Percentiles rank a stretch among this genome's conserved stretches.
Evolutionary conservation across 2,329 filamentous ascomycete genomes (phyloP).

Genomic region (Phyllosticta citriasiana): DNA sequence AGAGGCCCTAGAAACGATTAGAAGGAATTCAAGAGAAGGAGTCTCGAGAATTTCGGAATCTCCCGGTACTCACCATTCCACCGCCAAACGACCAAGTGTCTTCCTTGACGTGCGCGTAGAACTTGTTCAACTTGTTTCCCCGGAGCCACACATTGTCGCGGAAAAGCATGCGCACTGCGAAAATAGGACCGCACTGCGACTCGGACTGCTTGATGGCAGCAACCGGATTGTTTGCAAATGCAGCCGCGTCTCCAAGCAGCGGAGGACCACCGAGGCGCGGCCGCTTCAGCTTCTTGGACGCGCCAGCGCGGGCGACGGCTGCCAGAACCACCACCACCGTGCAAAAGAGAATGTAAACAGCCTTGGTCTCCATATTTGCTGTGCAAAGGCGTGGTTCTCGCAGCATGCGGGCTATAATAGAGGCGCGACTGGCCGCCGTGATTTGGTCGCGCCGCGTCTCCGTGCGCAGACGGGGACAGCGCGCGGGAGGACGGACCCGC

Average conservation of each 20-base stretch:
- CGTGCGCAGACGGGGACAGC: neutral
- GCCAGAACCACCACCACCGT: neutral
- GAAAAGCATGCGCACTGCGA: neutral
- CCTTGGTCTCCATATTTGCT: neutral
- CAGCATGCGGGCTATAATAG: neutral
- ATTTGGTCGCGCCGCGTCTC: neutral
- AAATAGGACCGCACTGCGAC: neutral
- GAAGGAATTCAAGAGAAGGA: neutral
- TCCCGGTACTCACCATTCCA: slow-evolving; percentile 4
- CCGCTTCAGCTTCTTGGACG: neutral
- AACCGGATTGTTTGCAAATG: neutral
- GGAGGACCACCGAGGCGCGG: neutral
- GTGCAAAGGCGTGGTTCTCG: neutral
- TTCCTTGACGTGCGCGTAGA: slow-evolving; percentile 1
- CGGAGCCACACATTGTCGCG: neutral
- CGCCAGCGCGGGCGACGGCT: neutral
- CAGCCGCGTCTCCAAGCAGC: neutral
- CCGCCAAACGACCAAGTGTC: slow-evolving; percentile 15
- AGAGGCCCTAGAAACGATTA: slow-evolving; percentile 9
- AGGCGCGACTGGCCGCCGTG: neutral
- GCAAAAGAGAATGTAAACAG: neutral
- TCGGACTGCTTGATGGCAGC: neutral
- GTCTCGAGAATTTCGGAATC: neutral
- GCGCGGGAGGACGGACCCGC: neutral
- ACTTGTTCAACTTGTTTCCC: neutral